Evolutionary conservation across 768 basidiomycete species (phyloP).

Genomic region (Kwoniella sp.): DNA sequence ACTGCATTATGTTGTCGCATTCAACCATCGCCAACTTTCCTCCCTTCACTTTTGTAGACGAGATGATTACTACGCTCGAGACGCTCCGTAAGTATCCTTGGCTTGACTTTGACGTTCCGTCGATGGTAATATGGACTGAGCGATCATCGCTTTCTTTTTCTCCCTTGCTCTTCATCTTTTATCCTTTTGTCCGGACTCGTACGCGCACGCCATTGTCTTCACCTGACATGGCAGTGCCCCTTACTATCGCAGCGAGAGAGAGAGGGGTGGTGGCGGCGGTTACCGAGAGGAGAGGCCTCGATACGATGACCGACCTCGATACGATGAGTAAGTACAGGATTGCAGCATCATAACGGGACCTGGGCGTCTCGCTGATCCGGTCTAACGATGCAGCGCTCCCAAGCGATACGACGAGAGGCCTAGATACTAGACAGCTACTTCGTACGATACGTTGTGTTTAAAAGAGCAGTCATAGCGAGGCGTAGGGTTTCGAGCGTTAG

Average conservation of each 20-base stretch:
- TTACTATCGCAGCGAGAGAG: slow-evolving; percentile 32
- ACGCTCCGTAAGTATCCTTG: slow-evolving; percentile 26
- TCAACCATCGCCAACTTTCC: not conserved
- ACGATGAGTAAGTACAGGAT: slow-evolving; percentile 24
- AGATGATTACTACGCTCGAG: slow-evolving; percentile 22
- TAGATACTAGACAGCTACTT: slow-evolving; percentile 5
- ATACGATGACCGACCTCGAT: slow-evolving; percentile 41
- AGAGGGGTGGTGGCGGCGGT: slow-evolving; percentile 27
- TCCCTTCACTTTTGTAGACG: slow-evolving; percentile 5
- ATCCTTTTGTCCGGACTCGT: not conserved
- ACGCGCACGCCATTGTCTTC: slow-evolving; percentile 1
- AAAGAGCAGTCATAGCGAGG: not conserved
- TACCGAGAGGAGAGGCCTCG: slow-evolving; percentile 34
- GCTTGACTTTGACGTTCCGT: slow-evolving; percentile 14
- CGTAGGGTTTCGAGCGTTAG: not conserved
- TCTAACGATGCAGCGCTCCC: not conserved
- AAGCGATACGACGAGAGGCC: slow-evolving; percentile 17
- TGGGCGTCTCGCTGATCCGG: not conserved
- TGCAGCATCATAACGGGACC: no score
- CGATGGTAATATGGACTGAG: slow-evolving; percentile 14
- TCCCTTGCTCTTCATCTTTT: not conserved
- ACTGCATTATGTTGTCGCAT: not conserved
- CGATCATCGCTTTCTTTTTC: slow-evolving; percentile 12
- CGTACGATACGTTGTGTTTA: not conserved
- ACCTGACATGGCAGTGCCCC: slow-evolving; percentile 22